These are phyloP conservation scores for Globisporangium polare DNA, from an alignment of 352 stramenopile species.

Conservation along the genomic window DNA sequence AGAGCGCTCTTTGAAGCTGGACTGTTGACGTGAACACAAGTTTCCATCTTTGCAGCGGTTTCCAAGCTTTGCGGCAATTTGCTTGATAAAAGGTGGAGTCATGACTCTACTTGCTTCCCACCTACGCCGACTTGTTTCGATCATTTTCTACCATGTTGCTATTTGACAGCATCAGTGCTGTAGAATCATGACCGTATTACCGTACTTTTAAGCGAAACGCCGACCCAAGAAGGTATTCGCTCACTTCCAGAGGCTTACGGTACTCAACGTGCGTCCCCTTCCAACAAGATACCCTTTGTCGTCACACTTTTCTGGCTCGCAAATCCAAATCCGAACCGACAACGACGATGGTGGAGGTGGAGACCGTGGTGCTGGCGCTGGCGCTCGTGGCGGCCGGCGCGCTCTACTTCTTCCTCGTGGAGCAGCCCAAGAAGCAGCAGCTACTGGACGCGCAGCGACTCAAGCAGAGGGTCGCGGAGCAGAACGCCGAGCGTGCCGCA, in stretches of 20 bases:
- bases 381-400: slow-evolving; percentile 48
- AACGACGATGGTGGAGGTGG: slow-evolving; percentile 19
- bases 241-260: neutral
- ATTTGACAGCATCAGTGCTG: too few relatives aligned
- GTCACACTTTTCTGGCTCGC: slow-evolving; percentile 1
- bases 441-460: slow-evolving; percentile 25
- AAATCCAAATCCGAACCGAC: neutral
- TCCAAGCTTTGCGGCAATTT: neutral
- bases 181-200: neutral
- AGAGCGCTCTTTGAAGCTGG: neutral
- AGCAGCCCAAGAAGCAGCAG: slow-evolving; percentile 40
- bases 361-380: slow-evolving; percentile 48
- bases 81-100: neutral
- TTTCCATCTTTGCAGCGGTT: neutral
- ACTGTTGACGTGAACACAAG: slow-evolving; percentile 12
- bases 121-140: too few relatives aligned
- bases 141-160: too few relatives aligned
- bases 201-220: neutral
- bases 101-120: neutral
- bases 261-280: neutral
- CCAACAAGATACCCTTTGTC: neutral
- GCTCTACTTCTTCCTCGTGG: slow-evolving; percentile 63
- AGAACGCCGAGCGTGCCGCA: slow-evolving; percentile 41
- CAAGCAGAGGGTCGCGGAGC: slow-evolving; percentile 50
- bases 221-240: neutral